phyloP scores from a whole-genome alignment of 257 asterid species.

The Eustoma russellianum region DNA sequence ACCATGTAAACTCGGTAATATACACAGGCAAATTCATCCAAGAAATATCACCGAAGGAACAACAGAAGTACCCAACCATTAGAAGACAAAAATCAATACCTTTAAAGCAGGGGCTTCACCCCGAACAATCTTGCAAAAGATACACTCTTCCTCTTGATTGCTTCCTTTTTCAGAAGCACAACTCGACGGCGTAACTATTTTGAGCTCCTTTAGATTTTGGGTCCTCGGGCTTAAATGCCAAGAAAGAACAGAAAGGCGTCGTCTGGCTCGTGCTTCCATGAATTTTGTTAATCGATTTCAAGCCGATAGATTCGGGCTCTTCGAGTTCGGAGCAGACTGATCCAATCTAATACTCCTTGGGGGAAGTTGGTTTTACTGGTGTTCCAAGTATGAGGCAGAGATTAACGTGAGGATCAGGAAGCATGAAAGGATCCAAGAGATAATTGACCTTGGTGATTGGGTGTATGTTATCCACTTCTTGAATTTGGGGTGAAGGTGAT shows the following conservation, averaged over 20 bases:
- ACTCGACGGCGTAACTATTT: slow-evolving; percentile 18
- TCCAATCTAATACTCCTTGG: no score
- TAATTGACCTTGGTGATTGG: no score
- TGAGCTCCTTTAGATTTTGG: slow-evolving; percentile 13
- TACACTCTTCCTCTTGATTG: slow-evolving; percentile 30
- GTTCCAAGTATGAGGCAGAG: no score
- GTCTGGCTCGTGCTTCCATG: slow-evolving; percentile 58
- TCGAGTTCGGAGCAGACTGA: no score
- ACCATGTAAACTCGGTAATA: no score
- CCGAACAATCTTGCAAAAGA: slow-evolving; percentile 68
- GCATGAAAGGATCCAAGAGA: no score
- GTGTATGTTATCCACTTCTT: no score
- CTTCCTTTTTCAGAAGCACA: slow-evolving; percentile 28
- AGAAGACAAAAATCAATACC: slow-evolving; percentile 21
- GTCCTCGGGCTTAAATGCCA: slow-evolving; percentile 47
- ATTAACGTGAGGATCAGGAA: no score
- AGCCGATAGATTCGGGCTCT: no score
- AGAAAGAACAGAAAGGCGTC: slow-evolving; percentile 60
- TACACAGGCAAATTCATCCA: no score
- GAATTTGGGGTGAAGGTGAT: no score
- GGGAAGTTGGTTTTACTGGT: no score
- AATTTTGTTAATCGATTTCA: not conserved
- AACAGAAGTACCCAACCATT: not conserved
- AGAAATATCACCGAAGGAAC: not conserved
- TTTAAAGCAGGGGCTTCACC: slow-evolving; percentile 67